These are phyloP conservation scores for Kluyveromyces aestuarii DNA, from an alignment of 805 yeast species.

Conservation along the genomic window DNA sequence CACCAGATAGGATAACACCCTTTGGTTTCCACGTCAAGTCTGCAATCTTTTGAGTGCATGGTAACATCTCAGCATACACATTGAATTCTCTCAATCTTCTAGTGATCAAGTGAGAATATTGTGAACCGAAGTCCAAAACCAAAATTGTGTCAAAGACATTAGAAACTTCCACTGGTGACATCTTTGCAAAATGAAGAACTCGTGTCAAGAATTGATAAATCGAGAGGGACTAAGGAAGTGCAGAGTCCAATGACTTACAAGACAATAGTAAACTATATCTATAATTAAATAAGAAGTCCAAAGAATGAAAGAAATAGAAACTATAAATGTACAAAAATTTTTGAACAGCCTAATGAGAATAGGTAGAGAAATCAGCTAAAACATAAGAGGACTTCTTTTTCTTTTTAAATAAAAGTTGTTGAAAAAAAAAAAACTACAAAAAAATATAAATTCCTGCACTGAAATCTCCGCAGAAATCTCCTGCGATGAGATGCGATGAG, in stretches of 20 bases:
- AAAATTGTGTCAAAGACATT: conserved; percentile 91
- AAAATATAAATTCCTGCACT: neutral
- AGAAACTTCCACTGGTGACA: conserved; percentile 44
- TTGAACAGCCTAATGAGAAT: too few species aligned
- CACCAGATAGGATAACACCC: conserved; percentile 94
- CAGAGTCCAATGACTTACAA: neutral
- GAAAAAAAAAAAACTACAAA: neutral
- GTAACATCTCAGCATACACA: conserved; percentile 98
- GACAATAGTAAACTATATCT: neutral
- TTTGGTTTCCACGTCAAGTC: conserved; percentile 92
- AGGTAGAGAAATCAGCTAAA: too few species aligned
- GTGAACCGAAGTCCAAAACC: conserved; percentile 97
- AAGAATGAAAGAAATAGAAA: neutral
- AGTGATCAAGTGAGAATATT: conserved; percentile 92
- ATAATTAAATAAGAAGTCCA: neutral
- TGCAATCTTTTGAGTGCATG: conserved; percentile 94
- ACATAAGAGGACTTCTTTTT: neutral
- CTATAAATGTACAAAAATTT: too few species aligned
- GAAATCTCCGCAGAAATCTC: neutral
- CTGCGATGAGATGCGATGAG: conserved; percentile 8
- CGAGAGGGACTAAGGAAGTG: neutral
- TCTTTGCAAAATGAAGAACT: neutral
- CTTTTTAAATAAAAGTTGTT: neutral
- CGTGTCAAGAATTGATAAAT: neutral
- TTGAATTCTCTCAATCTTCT: conserved; percentile 97